Evolutionary conservation across 1,284 basidiomycete species (phyloP), one percentile per base, ranked within the genome.

Genomic region (Ceratobasidium sp.): DNA sequence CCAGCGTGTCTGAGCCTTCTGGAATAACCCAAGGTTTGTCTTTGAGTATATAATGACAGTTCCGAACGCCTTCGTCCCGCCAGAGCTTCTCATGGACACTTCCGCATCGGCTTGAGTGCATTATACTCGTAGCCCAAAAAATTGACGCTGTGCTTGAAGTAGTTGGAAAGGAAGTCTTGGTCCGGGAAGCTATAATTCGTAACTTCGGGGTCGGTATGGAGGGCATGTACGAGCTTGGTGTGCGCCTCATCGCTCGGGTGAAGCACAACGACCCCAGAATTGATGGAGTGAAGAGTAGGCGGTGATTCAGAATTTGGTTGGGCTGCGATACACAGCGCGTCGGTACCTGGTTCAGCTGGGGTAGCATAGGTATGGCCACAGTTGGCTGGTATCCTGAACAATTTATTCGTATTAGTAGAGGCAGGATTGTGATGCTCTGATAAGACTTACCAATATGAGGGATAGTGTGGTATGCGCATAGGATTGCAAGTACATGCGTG

Each of bases 401-500:
- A 20, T 5, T 22, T 6, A 34, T 43, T 27, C 25, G 22, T 5
- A 15, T 42, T 43, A 13, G 38, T 12, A 31, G n/a, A 20, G 15
- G 25, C 13, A 6, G 7, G 4, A 45, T 45, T 22, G 54, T 35
- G 34, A 13, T 5, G 32, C 22, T 52, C 17, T 34, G 55, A 68
- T 32, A 20, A 42, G 40, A 77, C 85, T 80, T 75, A 94, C 96
- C 96, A 98, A 76, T 97, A 93, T 3, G 77, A 74, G 1, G 96
- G 96, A 78, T 98, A 98, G 75, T 95, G 92, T 0, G 83, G 73
- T 49, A 96, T 79, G 76, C 87, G 88, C 58, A 88, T 86, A 6
- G 95, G 95, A 77, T 98, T 98, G 82, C 96, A 98, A 0, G 94
- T 89, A 76, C 96, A 98, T 6, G 88, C 95, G 73, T 96, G 95